Evolutionary conservation across 331 rosid genomes (phyloP).

Genomic region (Rhamnella rubrinervis): DNA sequence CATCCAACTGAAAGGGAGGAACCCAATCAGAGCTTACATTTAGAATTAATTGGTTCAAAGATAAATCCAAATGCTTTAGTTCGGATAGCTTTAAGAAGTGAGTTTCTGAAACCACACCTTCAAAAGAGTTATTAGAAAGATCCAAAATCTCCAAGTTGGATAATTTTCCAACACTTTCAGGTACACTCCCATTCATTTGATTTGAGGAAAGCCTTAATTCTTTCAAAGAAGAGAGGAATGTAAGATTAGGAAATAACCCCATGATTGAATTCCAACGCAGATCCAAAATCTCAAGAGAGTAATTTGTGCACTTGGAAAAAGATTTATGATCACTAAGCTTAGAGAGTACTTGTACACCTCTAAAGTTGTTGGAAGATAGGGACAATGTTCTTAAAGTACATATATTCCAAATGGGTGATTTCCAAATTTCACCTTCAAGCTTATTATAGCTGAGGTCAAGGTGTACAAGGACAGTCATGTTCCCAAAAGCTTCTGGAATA

Average conservation of each 20-base stretch:
- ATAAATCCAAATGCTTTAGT: not conserved
- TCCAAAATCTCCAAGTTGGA: not conserved
- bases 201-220: not conserved
- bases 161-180: not conserved
- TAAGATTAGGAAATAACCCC: not conserved
- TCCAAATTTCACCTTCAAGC: not conserved
- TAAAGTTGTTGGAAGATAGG: not conserved
- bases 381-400: fast-evolving
- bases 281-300: not conserved
- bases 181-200: not conserved
- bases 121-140: not conserved
- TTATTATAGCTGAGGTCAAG: not conserved
- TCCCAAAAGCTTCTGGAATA: not conserved
- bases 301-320: not conserved
- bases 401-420: not conserved
- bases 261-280: not conserved
- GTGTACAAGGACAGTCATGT: not conserved
- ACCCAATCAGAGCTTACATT: not conserved
- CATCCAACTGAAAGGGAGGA: conserved; percentile 2
- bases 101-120: not conserved
- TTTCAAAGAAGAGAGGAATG: not conserved
- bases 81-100: conserved; percentile 2
- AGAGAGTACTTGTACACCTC: not conserved
- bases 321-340: not conserved
- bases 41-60: not conserved